Conservation (phyloP, 306 rosid genomes). For the Ochetophila trinervis region DNA sequence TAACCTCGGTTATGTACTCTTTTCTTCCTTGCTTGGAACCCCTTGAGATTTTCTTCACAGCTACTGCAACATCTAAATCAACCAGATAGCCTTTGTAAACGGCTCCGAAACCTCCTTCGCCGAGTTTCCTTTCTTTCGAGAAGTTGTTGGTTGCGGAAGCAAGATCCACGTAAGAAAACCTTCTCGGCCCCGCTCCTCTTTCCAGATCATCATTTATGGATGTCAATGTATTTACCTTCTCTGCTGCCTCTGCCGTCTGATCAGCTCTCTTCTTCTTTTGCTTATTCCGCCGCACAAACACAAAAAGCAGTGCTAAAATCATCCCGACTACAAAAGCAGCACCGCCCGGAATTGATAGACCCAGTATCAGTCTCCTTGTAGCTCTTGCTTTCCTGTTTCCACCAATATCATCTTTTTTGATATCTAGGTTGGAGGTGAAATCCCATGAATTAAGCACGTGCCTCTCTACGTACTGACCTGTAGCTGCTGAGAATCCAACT, state of each 20-base stretch:
- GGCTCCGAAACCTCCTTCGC: background rate
- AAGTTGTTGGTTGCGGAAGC: background rate
- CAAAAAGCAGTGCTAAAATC: background rate
- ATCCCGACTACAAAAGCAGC: background rate
- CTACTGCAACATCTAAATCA: background rate
- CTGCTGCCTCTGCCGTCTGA: background rate
- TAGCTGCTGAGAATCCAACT: background rate
- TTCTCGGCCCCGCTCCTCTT: background rate
- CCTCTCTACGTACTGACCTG: background rate
- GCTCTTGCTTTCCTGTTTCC: background rate
- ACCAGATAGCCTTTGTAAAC: background rate
- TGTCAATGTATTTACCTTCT: background rate
- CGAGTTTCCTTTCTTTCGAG: background rate
- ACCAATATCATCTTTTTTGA: background rate
- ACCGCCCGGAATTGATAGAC: background rate
- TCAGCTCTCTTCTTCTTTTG: background rate
- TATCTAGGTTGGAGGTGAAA: background rate
- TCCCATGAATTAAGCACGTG: background rate
- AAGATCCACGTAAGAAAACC: background rate
- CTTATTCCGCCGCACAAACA: background rate
- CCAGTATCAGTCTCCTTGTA: background rate
- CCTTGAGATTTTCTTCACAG: background rate
- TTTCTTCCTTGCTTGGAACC: background rate
- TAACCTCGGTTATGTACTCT: background rate
- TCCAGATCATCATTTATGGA: background rate